Base-by-base conservation (phyloP, 768 basidiomycete genomes). In the Hebeloma cylindrosporum region DNA sequence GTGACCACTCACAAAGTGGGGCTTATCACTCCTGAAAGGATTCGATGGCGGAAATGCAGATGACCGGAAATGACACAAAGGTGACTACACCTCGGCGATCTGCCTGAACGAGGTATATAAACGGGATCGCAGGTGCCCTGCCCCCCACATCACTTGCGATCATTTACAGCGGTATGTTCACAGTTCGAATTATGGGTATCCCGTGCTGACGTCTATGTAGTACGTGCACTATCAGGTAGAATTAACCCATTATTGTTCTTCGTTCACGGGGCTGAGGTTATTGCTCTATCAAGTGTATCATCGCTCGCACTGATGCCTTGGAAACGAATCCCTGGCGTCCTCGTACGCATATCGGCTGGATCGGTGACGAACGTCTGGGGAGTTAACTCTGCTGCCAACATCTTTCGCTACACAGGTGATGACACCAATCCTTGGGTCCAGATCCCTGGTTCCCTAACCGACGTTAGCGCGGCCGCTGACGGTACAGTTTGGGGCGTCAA, bases 401-500 rank as follows among this genome's bases (percentile, higher is more conserved):
- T 48, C 25, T 48, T 11, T 18, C 47, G 47, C 16, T 48, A 48
- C 47, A 42, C 47, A 7, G 40, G 47, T 14, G 47, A 48, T 21
- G 47, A 48, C 40, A 28, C 17, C 27, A 48, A 43, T 21, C 47
- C 47, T 3, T 48, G 33, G 40, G 32, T 32, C 23, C 1, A 31
- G 3, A 36, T 48, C 21, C 47, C 47, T 27, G 47, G 47, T 14
- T 18, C 31, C 8, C 40, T 48, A 16, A 36, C 32, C 11, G 47
- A 48, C 47, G 36, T 48, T 20, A 40, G 47, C 14, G 47, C 47
- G 17, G 47, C 40, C 18, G 32, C 40, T 20, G 47, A 48, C 23
- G 47, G 47, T 18, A 48, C 47, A 16, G 47, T 48, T 29, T 48
- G 47, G 47, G 47, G 47, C 2, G 47, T 48, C 40, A 48, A 43